These are phyloP conservation scores for Xylariaceae sp. DNA, from an alignment of 2,329 filamentous ascomycete species.

Conservation along the genomic window DNA sequence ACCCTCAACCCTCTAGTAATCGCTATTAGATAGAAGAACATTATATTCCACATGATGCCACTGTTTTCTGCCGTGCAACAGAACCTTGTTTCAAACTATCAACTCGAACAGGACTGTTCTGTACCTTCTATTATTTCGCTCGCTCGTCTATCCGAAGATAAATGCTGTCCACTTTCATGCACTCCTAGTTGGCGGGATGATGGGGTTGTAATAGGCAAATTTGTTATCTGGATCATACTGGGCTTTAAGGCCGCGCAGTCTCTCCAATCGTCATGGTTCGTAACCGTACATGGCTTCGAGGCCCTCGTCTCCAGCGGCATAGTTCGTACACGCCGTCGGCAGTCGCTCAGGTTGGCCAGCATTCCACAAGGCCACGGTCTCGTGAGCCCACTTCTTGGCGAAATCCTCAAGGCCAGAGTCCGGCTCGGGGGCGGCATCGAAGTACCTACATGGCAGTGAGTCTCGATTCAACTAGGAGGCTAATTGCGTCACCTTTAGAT, in stretches of 20 bases:
- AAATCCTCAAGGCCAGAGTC: neutral
- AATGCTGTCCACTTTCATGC: too few relatives aligned
- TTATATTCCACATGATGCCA: too few relatives aligned
- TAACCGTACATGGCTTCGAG: slow-evolving; percentile 29
- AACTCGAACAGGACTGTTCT: too few relatives aligned
- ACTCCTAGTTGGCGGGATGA: too few relatives aligned
- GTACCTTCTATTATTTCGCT: too few relatives aligned
- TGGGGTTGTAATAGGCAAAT: slow-evolving; percentile 18
- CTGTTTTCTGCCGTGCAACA: too few relatives aligned
- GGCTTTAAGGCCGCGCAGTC: slow-evolving; percentile 35
- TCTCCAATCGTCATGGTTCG: slow-evolving; percentile 36
- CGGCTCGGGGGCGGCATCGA: neutral
- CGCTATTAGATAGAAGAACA: too few relatives aligned
- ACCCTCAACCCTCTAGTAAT: too few relatives aligned
- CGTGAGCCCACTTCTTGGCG: slow-evolving; percentile 11
- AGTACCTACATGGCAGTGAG: neutral
- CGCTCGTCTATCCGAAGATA: too few relatives aligned
- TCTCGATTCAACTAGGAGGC: neutral
- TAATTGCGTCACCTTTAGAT: neutral
- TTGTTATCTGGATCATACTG: slow-evolving; percentile 40
- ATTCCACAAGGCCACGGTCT: slow-evolving; percentile 21
- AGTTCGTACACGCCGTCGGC: slow-evolving; percentile 29
- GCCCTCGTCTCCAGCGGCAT: slow-evolving; percentile 27
- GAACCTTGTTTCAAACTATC: too few relatives aligned
- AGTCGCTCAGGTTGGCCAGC: slow-evolving; percentile 19